Evolutionary conservation across 208 protist species (phyloP).

Genomic region (Leishmania major): DNA sequence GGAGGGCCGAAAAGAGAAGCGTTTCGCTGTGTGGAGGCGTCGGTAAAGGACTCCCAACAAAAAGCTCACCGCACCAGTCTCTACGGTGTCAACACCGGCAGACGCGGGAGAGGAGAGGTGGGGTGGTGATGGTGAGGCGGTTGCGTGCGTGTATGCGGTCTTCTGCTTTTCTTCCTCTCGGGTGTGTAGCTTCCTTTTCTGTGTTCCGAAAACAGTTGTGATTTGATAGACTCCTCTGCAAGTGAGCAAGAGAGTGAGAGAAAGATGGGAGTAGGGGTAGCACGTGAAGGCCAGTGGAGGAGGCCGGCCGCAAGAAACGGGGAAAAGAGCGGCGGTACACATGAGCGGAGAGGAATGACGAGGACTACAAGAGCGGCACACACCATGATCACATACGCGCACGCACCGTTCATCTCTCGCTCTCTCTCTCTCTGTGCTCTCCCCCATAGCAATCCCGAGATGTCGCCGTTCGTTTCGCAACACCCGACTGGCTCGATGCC

Average conservation of each 20-base stretch:
- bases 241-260: background rate
- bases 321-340: background rate
- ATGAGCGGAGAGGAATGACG: background rate
- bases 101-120: background rate
- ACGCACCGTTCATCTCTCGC: no score
- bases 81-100: background rate
- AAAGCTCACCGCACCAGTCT: background rate
- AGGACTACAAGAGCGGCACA: background rate
- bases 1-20: background rate
- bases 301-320: background rate
- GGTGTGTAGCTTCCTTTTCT: background rate
- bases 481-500: background rate
- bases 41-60: background rate
- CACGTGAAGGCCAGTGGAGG: background rate
- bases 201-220: background rate
- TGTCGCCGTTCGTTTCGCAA: background rate
- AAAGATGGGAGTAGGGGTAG: background rate
- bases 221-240: background rate
- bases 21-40: background rate
- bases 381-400: background rate
- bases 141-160: background rate
- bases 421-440: background rate
- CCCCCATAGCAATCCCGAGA: background rate
- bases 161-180: background rate
- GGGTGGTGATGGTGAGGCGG: background rate